Conservation (phyloP, 2,329 filamentous ascomycete genomes). For the Ceratocystis destructans region DNA sequence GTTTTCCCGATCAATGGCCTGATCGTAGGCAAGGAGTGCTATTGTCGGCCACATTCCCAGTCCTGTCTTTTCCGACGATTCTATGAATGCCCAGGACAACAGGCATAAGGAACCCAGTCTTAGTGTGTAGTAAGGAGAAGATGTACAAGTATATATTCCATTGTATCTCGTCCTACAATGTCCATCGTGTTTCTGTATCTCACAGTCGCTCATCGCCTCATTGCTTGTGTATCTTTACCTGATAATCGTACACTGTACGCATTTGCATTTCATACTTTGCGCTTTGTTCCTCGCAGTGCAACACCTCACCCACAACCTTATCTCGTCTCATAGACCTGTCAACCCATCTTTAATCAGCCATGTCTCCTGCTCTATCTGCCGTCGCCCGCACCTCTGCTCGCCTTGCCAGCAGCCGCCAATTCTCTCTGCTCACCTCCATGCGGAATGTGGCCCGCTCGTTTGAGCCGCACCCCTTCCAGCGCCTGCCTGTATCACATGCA, state of each 20-base stretch:
- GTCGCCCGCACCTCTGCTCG: conserved; percentile 21
- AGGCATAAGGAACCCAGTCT: not conserved
- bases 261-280: not conserved
- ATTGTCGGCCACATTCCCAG: not conserved
- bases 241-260: not conserved
- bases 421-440: conserved; percentile 27
- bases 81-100: not conserved
- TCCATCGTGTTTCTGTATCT: too few relatives aligned
- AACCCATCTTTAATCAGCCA: not conserved
- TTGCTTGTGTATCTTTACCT: not conserved
- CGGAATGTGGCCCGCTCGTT: conserved; percentile 26
- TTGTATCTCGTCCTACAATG: not conserved
- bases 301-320: not conserved
- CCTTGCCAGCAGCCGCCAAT: conserved; percentile 25
- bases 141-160: not conserved
- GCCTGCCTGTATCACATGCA: conserved; percentile 24
- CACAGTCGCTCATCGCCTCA: not conserved
- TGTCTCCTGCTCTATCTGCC: conserved; percentile 14
- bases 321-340: not conserved
- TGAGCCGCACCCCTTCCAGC: conserved; percentile 29
- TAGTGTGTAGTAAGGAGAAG: not conserved
- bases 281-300: not conserved
- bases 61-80: not conserved
- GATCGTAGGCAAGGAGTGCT: not conserved
- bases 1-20: conserved; percentile 7